Evolutionary conservation across 2,329 filamentous ascomycete genomes (phyloP), one percentile per base, ranked within the genome.

Genomic region (Cryphonectria parasitica): DNA sequence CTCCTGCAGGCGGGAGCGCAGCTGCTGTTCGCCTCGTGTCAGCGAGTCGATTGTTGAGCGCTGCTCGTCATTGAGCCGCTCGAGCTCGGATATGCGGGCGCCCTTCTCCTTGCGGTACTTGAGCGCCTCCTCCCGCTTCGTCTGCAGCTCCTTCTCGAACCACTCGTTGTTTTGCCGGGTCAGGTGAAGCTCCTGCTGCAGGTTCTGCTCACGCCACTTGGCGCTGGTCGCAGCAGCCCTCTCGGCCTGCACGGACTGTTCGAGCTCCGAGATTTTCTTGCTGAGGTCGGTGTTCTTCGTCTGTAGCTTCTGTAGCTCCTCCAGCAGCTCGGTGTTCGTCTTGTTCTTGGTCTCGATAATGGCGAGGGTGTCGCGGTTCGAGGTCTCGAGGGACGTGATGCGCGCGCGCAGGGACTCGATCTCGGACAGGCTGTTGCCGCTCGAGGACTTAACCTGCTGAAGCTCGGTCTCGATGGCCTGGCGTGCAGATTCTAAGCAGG

Each of bases 51-150:
- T 87, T 43, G 88, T 91, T 28, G 92, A 91, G 73, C 88, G 90
- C 61, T 92, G 89, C 75, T 99, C 96, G 75, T 98, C 95, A 75
- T 95, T 92, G 72, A 92, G 89, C 67, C 94, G 92, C 80, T 98
- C 93, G 39, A 99, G 88, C 77, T 97, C 93, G 11, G 94, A 89
- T 75, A 98, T 93, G 54, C 93, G 92, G 1, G 94, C 91, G 73
- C 93, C 93, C 85, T 98, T 98, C 79, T 99, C 96, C 78, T 97
- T 98, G 73, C 96, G 90, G 81, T 92, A 95, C 77, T 95, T 97
- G 74, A 95, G 88, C 64, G 94, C 90, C 78, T 99, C 96, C 11
- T 91, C 89, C 73, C 89, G 91, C 82, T 97, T 97, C 0, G 93
- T 95, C 83, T 97, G 95, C 31, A 98, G 87, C 80, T 99, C 96